phyloP scores from a whole-genome alignment of 2,329 filamentous ascomycete species.

The Cladophialophora chaetospira region DNA sequence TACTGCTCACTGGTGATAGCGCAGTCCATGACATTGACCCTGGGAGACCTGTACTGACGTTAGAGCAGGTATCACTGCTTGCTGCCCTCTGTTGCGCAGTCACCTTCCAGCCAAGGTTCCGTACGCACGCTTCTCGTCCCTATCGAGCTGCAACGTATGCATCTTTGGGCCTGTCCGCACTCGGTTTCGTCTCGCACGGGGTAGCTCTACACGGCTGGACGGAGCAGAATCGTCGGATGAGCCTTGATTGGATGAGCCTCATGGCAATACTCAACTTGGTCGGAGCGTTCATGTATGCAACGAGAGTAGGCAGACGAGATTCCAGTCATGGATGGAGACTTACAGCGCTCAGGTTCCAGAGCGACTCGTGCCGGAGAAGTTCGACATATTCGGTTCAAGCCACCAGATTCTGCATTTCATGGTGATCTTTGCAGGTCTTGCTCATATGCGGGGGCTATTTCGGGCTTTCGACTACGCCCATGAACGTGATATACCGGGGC shows the following conservation, averaged over 20 bases:
- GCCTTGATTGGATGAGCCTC: background rate
- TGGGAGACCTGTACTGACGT: too few species aligned
- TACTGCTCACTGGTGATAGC: constrained; percentile 38
- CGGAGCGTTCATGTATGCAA: background rate
- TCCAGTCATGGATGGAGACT: background rate
- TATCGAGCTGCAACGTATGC: background rate
- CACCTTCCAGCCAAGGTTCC: background rate
- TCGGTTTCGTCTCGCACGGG: background rate
- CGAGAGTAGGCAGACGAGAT: background rate
- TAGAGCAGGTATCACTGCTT: background rate
- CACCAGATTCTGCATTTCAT: constrained; percentile 55
- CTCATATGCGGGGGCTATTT: constrained; percentile 42
- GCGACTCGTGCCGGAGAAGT: constrained; percentile 45
- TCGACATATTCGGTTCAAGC: constrained; percentile 52
- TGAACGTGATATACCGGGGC: too few species aligned
- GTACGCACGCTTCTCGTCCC: background rate
- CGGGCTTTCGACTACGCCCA: constrained; percentile 33
- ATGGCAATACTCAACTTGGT: background rate
- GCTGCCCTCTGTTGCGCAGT: background rate
- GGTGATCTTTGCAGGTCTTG: constrained; percentile 47
- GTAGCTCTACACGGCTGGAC: background rate
- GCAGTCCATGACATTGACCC: too few species aligned
- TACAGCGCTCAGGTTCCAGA: constrained; percentile 45
- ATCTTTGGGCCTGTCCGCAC: background rate
- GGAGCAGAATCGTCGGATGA: background rate